Evolutionary conservation across 1,139 yeast genomes (phyloP).

Genomic region (Yamadazyma sp.): DNA sequence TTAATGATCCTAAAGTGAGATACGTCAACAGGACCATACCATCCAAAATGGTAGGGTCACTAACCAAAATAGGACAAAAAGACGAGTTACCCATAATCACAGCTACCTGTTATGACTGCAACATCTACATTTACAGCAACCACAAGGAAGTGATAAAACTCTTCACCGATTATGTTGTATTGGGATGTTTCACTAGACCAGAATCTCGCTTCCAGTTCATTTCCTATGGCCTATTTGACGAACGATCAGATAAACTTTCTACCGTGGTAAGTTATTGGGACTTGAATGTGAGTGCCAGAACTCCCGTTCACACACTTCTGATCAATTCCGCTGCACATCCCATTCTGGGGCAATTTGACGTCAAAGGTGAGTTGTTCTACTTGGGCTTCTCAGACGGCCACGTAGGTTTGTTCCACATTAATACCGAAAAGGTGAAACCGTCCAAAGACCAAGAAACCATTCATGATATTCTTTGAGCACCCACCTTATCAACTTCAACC

Average conservation of each 20-base stretch:
- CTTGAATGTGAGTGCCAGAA: slow-evolving; percentile 35
- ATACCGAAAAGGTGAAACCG: background rate
- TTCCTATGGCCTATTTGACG: slow-evolving; percentile 40
- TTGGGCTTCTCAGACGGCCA: slow-evolving; percentile 30
- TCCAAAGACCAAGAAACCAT: slow-evolving; percentile 14
- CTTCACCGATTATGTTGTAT: slow-evolving; percentile 40
- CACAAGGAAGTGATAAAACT: slow-evolving; percentile 14
- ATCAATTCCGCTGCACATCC: slow-evolving; percentile 9
- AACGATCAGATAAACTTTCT: slow-evolving; percentile 13
- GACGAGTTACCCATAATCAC: slow-evolving; percentile 12
- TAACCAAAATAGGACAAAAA: slow-evolving; percentile 11
- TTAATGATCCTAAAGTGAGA: slow-evolving; percentile 25
- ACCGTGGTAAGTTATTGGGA: slow-evolving; percentile 60
- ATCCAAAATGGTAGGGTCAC: slow-evolving; percentile 6
- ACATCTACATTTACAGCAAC: slow-evolving; percentile 12
- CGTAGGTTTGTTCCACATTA: slow-evolving; percentile 8
- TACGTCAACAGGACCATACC: slow-evolving; percentile 22
- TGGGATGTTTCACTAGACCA: slow-evolving; percentile 47
- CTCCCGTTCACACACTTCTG: slow-evolving; percentile 28
- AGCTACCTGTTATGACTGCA: slow-evolving; percentile 9
- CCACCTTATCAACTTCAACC: no score
- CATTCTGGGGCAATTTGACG: slow-evolving; percentile 18
- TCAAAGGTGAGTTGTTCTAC: slow-evolving; percentile 21
- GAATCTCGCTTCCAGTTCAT: slow-evolving; percentile 44
- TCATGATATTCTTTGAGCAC: slow-evolving; percentile 8